Conservation (phyloP, 768 basidiomycete species). For the Psilocybe cubensis region DNA sequence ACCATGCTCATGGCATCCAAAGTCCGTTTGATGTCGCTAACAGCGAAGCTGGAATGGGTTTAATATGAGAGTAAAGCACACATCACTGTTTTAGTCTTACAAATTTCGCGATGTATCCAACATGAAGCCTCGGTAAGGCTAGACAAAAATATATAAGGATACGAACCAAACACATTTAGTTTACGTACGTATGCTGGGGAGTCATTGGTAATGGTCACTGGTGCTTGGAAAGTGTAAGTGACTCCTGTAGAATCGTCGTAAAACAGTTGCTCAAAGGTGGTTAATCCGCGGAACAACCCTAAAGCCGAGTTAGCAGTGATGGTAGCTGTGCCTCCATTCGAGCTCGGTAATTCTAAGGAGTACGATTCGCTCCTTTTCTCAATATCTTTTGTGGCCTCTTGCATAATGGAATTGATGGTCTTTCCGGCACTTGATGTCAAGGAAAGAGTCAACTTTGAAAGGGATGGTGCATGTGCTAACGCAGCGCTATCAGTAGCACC, state of each 20-base stretch:
- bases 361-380: slow-evolving; percentile 62
- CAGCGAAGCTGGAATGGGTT: slow-evolving; percentile 50
- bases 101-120: slow-evolving; percentile 82
- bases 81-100: slow-evolving; percentile 37
- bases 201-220: slow-evolving; percentile 60
- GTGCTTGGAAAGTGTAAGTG: slow-evolving; percentile 58
- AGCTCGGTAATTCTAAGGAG: slow-evolving; percentile 51
- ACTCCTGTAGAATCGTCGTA: slow-evolving; percentile 53
- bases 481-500: slow-evolving; percentile 49
- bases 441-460: slow-evolving; percentile 48
- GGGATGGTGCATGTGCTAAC: slow-evolving; percentile 40
- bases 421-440: slow-evolving; percentile 28
- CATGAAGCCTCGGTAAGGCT: slow-evolving; percentile 81
- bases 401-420: slow-evolving; percentile 47
- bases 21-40: slow-evolving; percentile 65
- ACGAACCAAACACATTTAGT: neutral
- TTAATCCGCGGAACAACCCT: slow-evolving; percentile 71
- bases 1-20: slow-evolving; percentile 79
- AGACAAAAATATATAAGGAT: neutral
- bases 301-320: slow-evolving; percentile 66
- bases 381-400: slow-evolving; percentile 54
- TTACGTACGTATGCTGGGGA: slow-evolving; percentile 64
- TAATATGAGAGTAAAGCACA: neutral
- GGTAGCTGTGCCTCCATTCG: slow-evolving; percentile 53
- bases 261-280: slow-evolving; percentile 78